Evolutionary conservation across 495 filamentous ascomycete genomes (phyloP), one percentile per base, ranked within the genome.

Genomic region (Penicillium canescens): DNA sequence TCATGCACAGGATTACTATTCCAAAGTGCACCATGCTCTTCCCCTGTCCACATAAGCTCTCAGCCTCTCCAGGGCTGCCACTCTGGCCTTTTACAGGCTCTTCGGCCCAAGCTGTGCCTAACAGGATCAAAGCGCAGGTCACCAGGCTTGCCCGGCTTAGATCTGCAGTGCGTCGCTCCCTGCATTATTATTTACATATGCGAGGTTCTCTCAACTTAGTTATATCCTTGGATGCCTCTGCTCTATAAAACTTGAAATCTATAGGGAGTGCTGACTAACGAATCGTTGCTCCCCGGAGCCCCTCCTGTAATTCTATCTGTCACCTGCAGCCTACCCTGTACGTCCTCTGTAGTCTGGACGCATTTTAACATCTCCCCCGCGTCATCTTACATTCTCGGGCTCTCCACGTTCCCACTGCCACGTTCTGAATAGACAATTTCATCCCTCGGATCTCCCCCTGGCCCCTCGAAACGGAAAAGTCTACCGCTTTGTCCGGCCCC

Each of bases 41-140:
- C 21, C 21, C 45, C 20, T 26, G 34, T 48, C 20, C 14, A 18
- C n/a, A 18, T 48, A 55, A 45, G 21, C 40, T 26, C 6, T 34
- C 21, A 18, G 18, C 18, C 18, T 18, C 18, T 18, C 18, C 18
- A 42, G 1, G 6, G 23, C 11, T 54, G 35, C 24, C 11, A 33
- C 26, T 31, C 28, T 21, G 37, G 18, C 37, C 26, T 34, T 23
- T 50, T 10, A 36, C 40, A 42, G 18, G 40, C 38, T 36, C 26
- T n/a, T 35, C 49, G 23, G 57, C 54, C 57, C 49, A 56, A 57
- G 24, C 8, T 10, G 52, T 57, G 57, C 57, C 57, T 44, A 53
- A 59, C 36, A 51, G 35, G 50, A 60, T 57, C 61, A 51, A 55
- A 54, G 61, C 57, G 61, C 50, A 46, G 51, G 57, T 63, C 57